Evolutionary conservation across 768 basidiomycete genomes (phyloP).

Genomic region (Psilocybe tampanensis): DNA sequence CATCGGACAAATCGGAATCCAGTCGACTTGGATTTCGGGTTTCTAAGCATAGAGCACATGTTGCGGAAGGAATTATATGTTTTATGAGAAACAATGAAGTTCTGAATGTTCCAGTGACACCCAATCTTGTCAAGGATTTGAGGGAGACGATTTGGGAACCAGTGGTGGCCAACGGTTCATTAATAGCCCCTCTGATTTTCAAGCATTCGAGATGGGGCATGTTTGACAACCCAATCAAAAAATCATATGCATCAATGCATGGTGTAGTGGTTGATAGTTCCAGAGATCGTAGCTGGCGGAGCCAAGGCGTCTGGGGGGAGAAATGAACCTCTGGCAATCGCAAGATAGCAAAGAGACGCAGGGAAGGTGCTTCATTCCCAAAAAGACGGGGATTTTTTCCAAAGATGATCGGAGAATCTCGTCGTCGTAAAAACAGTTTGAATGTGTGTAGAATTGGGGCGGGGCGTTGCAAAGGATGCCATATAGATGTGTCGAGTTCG

Average conservation of each 20-base stretch:
- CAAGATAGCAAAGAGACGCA: background rate
- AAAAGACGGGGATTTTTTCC: background rate
- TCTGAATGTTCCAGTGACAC: background rate
- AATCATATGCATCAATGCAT: background rate
- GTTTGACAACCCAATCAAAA: background rate
- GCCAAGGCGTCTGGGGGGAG: background rate
- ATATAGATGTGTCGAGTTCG: background rate
- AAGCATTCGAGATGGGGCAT: background rate
- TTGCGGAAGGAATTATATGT: background rate
- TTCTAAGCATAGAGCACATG: background rate
- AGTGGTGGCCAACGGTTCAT: background rate
- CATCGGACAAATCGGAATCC: too few relatives aligned
- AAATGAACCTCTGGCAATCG: background rate
- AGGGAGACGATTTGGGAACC: background rate
- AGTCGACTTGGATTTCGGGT: too few relatives aligned
- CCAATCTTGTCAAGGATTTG: background rate
- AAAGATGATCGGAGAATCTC: background rate
- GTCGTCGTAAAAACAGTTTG: background rate
- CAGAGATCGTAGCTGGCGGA: background rate
- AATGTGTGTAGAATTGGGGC: background rate
- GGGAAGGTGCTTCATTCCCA: background rate
- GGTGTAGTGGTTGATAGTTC: background rate
- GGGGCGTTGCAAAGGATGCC: background rate
- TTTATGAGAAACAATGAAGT: background rate
- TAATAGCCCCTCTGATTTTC: background rate